A percentile compares a stretch with the other conserved stretches of the same genome.
Conservation (phyloP, 2,329 filamentous ascomycete species). For the Ceratocystis smalleyi region DNA sequence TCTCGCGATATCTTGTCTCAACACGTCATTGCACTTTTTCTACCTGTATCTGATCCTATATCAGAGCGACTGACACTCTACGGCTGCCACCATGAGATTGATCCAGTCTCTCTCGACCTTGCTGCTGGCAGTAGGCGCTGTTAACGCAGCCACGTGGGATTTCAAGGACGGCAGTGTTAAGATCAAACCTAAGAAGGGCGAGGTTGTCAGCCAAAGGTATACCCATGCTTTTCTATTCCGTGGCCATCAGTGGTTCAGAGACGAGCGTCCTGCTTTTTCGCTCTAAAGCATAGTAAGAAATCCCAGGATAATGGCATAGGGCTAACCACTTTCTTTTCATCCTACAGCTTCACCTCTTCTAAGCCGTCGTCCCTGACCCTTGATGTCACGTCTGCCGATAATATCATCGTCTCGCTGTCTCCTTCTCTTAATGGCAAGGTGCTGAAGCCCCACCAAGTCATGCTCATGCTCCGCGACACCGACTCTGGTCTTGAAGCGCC, state of each 20-base stretch:
- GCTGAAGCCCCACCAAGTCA: conserved; percentile 86
- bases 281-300: too few species aligned
- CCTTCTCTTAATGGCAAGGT: conserved; percentile 61
- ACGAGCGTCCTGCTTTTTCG: too few species aligned
- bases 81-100: conserved; percentile 12
- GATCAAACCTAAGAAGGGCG: conserved; percentile 49
- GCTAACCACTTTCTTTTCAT: not conserved
- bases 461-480: conserved; percentile 65
- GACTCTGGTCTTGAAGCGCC: conserved; percentile 69
- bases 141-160: conserved; percentile 47
- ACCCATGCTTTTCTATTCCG: conserved; percentile 19
- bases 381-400: conserved; percentile 50
- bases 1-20: conserved; percentile 2
- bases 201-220: conserved; percentile 51
- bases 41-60: conserved; percentile 16
- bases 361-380: conserved; percentile 44
- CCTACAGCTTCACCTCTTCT: conserved; percentile 32
- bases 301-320: not conserved
- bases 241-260: too few species aligned
- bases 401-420: conserved; percentile 68
- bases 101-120: conserved; percentile 24
- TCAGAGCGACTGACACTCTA: not conserved
- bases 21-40: conserved; percentile 2
- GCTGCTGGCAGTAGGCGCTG: conserved; percentile 35
- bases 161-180: conserved; percentile 59